Conservation (phyloP, 2,329 filamentous ascomycete genomes). For the Fusarium anthophilum region DNA sequence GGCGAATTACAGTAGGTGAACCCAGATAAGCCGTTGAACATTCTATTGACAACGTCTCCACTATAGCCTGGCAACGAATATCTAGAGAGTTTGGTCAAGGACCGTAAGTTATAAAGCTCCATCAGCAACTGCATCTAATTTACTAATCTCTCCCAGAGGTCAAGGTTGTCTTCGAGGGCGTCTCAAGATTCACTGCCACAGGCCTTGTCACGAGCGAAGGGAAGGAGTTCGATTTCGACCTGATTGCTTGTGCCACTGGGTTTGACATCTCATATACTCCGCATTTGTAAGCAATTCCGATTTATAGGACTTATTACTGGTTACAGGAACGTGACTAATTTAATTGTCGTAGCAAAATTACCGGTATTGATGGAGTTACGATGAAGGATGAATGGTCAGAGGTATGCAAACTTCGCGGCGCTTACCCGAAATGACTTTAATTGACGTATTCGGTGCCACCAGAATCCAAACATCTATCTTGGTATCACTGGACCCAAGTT, state of each 20-base stretch:
- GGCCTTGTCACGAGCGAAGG: background rate
- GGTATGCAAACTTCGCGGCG: background rate
- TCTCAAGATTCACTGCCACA: background rate
- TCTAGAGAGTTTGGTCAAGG: background rate
- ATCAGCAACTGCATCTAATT: too few relatives aligned
- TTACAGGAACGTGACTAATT: background rate
- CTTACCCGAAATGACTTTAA: rapidly evolving
- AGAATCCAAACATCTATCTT: background rate
- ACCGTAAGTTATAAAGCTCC: background rate
- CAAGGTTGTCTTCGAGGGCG: background rate
- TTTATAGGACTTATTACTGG: rapidly evolving
- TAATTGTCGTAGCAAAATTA: background rate
- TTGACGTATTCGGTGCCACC: background rate
- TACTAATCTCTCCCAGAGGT: background rate
- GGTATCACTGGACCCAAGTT: background rate
- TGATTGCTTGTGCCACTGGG: background rate
- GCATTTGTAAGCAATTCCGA: background rate
- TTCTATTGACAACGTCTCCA: rapidly evolving
- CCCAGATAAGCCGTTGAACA: too few relatives aligned
- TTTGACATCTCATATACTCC: background rate
- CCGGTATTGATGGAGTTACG: background rate
- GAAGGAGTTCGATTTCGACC: background rate
- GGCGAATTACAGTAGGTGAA: rapidly evolving
- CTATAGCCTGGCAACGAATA: background rate
- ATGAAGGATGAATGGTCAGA: background rate